Evolutionary conservation across 106 monocot species (phyloP), one percentile per base, ranked within the genome.

Genomic region (Acorus calamus): DNA sequence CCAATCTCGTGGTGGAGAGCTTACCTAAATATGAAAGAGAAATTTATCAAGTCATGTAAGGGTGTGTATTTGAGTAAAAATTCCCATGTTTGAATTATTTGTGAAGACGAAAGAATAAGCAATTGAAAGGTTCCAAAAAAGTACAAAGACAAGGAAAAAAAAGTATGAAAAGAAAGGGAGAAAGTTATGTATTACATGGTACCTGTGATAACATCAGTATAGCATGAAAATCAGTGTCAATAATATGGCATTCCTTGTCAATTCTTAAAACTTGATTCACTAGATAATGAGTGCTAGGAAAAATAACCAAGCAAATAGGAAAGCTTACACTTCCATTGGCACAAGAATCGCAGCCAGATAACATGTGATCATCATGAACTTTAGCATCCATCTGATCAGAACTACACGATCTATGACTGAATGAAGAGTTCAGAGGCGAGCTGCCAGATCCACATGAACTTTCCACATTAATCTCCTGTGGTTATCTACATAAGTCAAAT

Each of bases 281-380:
- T 28, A 28, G 28, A 28, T 28, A 28, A 28, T 28, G 28, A 28
- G 28, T 28, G 28, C 28, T 28, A 28, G 28, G 28, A 28, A 28
- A 28, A 28, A 28, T 28, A 28, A 28, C 28, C 28, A 28, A 28
- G 28, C 28, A 28, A 28, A 28, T 28, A 28, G 28, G 28, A 28
- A 57, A 53, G 6, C 71, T 76, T 79, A 74, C 78, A 78, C 62
- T 73, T 79, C 70, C 78, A 71, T 71, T 71, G 49, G 63, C 10
- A 73, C 52, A 3, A 53, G 75, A 70, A 53, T 58, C 70, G 57
- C 10, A 50, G 46, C 45, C 53, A 55, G 45, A 7, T 62, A 59
- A 11, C 73, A 28, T 66, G 47, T 45, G 11, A 67, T 56, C 63
- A 55, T 50, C 46, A 54, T 6, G 67, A 55, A 51, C 64, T 51